phyloP scores from a whole-genome alignment of 2,329 filamentous ascomycete genomes.

The Neonectria faginata region DNA sequence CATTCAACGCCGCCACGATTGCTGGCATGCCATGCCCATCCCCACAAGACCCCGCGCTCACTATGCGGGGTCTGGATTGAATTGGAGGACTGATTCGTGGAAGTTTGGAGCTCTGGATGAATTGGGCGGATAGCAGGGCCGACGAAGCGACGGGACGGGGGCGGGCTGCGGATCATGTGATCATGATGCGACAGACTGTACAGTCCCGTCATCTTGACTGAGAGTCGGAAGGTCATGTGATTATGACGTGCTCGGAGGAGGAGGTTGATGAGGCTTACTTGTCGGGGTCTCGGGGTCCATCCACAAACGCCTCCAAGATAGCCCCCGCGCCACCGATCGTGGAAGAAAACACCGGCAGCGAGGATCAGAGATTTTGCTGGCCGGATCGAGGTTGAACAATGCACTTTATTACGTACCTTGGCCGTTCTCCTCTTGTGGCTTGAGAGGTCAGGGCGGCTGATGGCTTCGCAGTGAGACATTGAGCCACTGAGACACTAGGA shows the following conservation, averaged over 20 bases:
- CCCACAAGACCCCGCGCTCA: conserved; percentile 23
- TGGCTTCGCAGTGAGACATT: background rate
- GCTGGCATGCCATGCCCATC: conserved; percentile 10
- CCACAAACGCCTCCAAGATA: background rate
- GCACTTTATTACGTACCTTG: background rate
- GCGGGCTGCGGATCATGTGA: conserved; percentile 5
- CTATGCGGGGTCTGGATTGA: conserved; percentile 19
- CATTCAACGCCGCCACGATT: background rate
- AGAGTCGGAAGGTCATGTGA: conserved; percentile 8
- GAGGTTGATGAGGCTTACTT: background rate
- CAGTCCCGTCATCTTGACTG: too few relatives aligned
- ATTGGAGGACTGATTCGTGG: conserved; percentile 21
- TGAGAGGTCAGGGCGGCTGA: background rate
- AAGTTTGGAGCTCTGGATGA: conserved; percentile 9
- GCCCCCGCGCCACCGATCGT: background rate
- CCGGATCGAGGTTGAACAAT: background rate
- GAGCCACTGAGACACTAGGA: background rate
- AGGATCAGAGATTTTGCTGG: background rate
- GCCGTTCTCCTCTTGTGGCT: background rate
- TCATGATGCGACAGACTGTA: background rate
- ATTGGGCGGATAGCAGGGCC: conserved; percentile 21
- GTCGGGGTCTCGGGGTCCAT: background rate
- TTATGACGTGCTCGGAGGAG: background rate
- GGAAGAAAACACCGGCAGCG: background rate
- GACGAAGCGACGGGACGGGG: conserved; percentile 14